Evolutionary conservation across 2,329 filamentous ascomycete species (phyloP).

Genomic region (Hypoxylon sp.): DNA sequence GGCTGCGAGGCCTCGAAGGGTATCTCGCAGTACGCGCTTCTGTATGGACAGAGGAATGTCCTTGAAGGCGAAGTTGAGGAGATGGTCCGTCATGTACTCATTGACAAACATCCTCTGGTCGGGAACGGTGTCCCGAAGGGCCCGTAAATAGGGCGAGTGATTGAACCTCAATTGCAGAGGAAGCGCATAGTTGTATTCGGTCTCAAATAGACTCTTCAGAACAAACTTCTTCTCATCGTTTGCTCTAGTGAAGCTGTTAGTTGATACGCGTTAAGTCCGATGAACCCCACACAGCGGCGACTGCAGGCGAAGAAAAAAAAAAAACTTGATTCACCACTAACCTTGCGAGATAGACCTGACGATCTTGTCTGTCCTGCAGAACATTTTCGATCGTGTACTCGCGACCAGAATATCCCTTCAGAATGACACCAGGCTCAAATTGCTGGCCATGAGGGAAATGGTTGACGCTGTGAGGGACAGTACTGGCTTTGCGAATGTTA

Average conservation of each 20-base stretch:
- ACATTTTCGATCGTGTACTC: slow-evolving; percentile 55
- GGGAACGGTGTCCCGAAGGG: slow-evolving; percentile 60
- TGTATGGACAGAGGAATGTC: slow-evolving; percentile 56
- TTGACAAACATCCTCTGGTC: slow-evolving; percentile 63
- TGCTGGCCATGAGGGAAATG: slow-evolving; percentile 33
- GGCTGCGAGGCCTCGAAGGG: slow-evolving; percentile 58
- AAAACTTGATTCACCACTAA: slow-evolving; percentile 37
- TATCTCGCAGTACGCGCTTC: slow-evolving; percentile 62
- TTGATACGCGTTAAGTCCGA: slow-evolving; percentile 25
- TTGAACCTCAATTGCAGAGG: slow-evolving; percentile 53
- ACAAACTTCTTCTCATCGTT: slow-evolving; percentile 55
- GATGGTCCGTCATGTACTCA: slow-evolving; percentile 60
- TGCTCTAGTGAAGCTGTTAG: slow-evolving; percentile 42
- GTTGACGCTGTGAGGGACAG: slow-evolving; percentile 45
- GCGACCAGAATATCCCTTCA: slow-evolving; percentile 54
- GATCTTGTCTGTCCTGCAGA: slow-evolving; percentile 56
- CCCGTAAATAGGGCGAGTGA: slow-evolving; percentile 57
- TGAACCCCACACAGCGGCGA: slow-evolving; percentile 22
- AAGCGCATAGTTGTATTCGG: slow-evolving; percentile 56
- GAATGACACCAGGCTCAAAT: slow-evolving; percentile 51
- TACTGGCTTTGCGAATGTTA: slow-evolving; percentile 49
- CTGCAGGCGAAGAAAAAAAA: slow-evolving; percentile 3
- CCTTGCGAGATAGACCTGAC: slow-evolving; percentile 56
- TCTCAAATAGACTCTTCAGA: slow-evolving; percentile 55
- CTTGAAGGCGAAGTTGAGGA: slow-evolving; percentile 60